Evolutionary conservation across 1,139 yeast genomes (phyloP), one percentile per base, ranked within the genome.

Genomic region (Suhomyces bolitotheri): DNA sequence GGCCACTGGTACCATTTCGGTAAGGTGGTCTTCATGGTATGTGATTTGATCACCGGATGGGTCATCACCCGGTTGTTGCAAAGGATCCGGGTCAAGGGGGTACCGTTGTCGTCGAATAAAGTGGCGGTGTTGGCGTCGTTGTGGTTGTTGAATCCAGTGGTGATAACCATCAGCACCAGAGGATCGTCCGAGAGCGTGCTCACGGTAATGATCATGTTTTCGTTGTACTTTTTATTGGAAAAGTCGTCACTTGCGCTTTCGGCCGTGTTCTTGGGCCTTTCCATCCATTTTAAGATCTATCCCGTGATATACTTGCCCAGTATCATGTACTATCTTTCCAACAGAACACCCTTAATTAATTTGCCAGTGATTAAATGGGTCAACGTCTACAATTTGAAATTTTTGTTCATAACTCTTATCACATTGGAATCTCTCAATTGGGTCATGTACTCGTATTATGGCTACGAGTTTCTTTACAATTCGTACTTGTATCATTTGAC

Each of bases 141-240:
- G 4, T 92, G 98, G 98, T 67, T 92, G 25, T 68, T 88, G 48
- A 92, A 92, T 57, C 98, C 98, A 9, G 86, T 92, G 94, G 98
- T 90, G 0, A 79, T 85, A 21, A 89, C 96, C 1, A 92, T 92
- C 28, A 82, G 95, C 44, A 89, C 97, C 0, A 67, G 98, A 37
- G 98, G 98, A 1, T 86, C 95, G 14, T 84, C 96, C 0, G 98
- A 92, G 55, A 90, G 97, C 43, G 71, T 92, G 2, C 64, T 92
- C 29, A 88, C 95, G 1, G 90, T 86, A 16, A 66, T 90, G 50
- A 75, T 89, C 3, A 76, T 89, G 73, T 57, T 73, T 10, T 66
- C 82, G 27, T 65, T 86, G 2, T 80, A 76, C 46, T 60, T 48
- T 26, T 51, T 78, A 24, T 40, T 64, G 22, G 55, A 54, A 8